These are phyloP conservation scores for Daldinia loculata DNA, from an alignment of 495 filamentous ascomycete genomes.

Conservation along the genomic window DNA sequence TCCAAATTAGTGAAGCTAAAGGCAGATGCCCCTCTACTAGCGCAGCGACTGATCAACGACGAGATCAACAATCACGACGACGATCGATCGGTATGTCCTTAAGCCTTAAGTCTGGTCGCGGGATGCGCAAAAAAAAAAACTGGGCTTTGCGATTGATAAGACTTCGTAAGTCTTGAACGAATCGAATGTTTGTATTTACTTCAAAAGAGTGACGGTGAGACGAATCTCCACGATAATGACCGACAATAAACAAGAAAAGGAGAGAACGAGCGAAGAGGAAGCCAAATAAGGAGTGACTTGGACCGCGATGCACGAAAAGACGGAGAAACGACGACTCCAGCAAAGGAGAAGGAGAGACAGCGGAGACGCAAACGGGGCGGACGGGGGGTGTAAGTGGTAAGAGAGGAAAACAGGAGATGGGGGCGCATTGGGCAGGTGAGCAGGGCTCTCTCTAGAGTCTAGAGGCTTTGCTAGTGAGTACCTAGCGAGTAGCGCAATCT, in stretches of 20 bases:
- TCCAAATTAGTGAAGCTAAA: constrained; percentile 16
- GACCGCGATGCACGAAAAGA: constrained; percentile 17
- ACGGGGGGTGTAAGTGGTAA: constrained; percentile 14
- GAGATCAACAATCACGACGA: constrained; percentile 31
- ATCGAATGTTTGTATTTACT: constrained; percentile 25
- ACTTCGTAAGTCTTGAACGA: constrained; percentile 16
- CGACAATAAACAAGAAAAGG: constrained; percentile 26
- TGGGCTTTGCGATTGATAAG: constrained; percentile 5
- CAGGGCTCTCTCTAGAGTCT: constrained; percentile 3
- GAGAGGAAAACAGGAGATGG: constrained; percentile 14
- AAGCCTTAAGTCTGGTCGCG: constrained; percentile 6
- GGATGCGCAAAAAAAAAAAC: constrained; percentile 24
- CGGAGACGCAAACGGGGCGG: constrained; percentile 7
- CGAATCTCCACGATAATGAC: constrained; percentile 36
- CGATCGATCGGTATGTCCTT: constrained; percentile 26
- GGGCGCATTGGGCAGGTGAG: constrained; percentile 24
- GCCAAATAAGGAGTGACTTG: constrained; percentile 29
- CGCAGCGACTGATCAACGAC: constrained; percentile 34
- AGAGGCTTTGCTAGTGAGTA: neutral
- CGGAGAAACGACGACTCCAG: constrained; percentile 19
- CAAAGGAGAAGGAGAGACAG: constrained; percentile 29
- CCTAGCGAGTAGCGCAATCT: constrained; percentile 22
- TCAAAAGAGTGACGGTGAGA: constrained; percentile 38
- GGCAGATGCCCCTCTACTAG: constrained; percentile 27
- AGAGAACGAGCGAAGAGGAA: constrained; percentile 19